Evolutionary conservation across 371 early-diverging fungal species (phyloP), one percentile per base, ranked within the genome.

Genomic region (Actinomucor elegans): DNA sequence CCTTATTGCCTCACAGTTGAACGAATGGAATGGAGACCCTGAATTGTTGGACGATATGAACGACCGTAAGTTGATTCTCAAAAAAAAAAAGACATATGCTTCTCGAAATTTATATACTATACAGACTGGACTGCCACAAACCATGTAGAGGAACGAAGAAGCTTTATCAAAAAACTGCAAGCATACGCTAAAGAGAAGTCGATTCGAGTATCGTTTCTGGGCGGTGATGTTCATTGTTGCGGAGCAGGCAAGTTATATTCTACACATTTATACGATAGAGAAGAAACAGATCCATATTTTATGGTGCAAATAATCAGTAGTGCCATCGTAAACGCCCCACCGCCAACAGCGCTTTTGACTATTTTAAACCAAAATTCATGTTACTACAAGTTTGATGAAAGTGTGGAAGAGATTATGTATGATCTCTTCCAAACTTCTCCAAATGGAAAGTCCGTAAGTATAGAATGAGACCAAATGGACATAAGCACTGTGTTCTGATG

Each of bases 161-260:
- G 63, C 31, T 77, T 93, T 59, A 73, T 94, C 26, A 55, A 69
- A 12, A 66, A 79, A 2, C 73, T 94, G 15, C 91, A 91, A 57
- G 68, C 71, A 21, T 78, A 81, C 55, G 82, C 94, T 14, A 69
- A 71, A 11, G 69, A 70, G 12, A 75, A 71, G 40, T 72, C 75
- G 31, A 68, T 90, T 27, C 83, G 94, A n/a, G 86, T 92, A n/a
- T 86, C 88, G 0, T 88, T 93, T 59, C 63, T 93, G 10, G 84
- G 85, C 4, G 94, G 93, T 31, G 94, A 94, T 64, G 73, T 73
- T 3, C 95, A 94, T 60, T 90, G 90, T 55, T 80, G 85, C 45
- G 93, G 87, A 10, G 79, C 85, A 17, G 90, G 91, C 1, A 71
- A 79, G 24, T 75, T 88, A 57, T 72, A 61, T 17, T 67, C 70